phyloP scores from a whole-genome alignment of 2,329 filamentous ascomycete genomes.

The Colletotrichum sublineola region DNA sequence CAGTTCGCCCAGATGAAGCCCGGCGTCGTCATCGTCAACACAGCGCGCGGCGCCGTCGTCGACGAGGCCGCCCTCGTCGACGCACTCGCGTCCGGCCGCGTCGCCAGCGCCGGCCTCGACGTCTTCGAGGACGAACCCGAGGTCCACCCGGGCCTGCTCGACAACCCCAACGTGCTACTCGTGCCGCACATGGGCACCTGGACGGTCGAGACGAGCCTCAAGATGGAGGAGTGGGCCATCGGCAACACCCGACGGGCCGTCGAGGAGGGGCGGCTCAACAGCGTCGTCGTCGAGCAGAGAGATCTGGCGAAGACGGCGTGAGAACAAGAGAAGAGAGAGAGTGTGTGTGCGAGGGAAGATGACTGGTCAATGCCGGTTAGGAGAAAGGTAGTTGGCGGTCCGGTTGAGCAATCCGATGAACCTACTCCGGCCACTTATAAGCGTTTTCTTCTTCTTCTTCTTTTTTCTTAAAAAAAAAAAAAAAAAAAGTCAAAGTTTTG shows the following conservation, averaged over 20 bases:
- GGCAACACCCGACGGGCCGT: constrained; percentile 76
- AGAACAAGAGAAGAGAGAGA: background rate
- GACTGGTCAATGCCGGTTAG: background rate
- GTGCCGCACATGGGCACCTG: constrained; percentile 90
- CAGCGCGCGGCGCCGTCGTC: constrained; percentile 84
- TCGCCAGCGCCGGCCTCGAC: constrained; percentile 80
- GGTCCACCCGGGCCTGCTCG: constrained; percentile 78
- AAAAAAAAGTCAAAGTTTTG: too few relatives aligned
- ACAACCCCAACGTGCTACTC: constrained; percentile 79
- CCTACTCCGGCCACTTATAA: background rate
- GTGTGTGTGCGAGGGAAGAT: background rate
- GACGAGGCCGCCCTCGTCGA: constrained; percentile 84
- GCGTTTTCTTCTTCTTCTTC: too few relatives aligned
- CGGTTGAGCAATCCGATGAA: background rate
- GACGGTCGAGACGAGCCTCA: constrained; percentile 74
- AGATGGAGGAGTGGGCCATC: constrained; percentile 83
- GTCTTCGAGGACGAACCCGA: constrained; percentile 87
- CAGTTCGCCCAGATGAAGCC: constrained; percentile 84
- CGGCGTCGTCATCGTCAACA: constrained; percentile 84
- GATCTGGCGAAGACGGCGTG: constrained; percentile 42
- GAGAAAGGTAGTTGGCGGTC: background rate
- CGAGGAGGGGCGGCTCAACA: constrained; percentile 72
- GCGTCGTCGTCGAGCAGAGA: constrained; percentile 79
- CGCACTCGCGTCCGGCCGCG: constrained; percentile 77
- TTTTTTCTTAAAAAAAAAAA: too few relatives aligned